These are phyloP conservation scores for Fusarium musae DNA, from an alignment of 2,329 filamentous ascomycete genomes.

Conservation along the genomic window DNA sequence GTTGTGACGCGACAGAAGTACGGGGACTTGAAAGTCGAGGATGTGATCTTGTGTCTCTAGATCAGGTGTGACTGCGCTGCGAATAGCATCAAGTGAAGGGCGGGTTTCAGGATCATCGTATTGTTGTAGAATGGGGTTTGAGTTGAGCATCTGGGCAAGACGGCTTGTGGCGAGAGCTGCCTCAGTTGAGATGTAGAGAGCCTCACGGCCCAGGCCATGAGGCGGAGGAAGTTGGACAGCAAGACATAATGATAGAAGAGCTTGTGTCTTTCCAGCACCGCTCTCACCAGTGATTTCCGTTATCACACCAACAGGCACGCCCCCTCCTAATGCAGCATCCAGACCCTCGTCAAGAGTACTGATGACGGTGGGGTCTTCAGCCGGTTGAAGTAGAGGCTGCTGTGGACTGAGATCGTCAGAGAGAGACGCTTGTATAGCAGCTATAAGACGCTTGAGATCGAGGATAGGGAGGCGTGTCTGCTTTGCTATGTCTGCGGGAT, in stretches of 20 bases:
- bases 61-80: conserved; percentile 86
- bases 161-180: conserved; percentile 83
- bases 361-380: conserved; percentile 57
- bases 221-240: conserved; percentile 83
- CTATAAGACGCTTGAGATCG: conserved; percentile 80
- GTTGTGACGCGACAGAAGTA: conserved; percentile 79
- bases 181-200: conserved; percentile 95
- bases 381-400: conserved; percentile 36
- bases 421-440: conserved; percentile 73
- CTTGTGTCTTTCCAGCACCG: conserved; percentile 93
- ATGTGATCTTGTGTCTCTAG: conserved; percentile 97
- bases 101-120: conserved; percentile 38
- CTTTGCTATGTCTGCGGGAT: conserved; percentile 84
- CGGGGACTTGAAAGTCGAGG: conserved; percentile 88
- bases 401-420: conserved; percentile 66
- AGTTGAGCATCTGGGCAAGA: conserved; percentile 79
- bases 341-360: conserved; percentile 82
- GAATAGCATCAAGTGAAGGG: conserved; percentile 78
- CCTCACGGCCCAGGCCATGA: conserved; percentile 75
- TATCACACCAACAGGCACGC: conserved; percentile 82
- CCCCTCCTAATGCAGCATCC: conserved; percentile 78
- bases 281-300: conserved; percentile 94
- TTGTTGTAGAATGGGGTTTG: conserved; percentile 68
- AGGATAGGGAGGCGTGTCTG: conserved; percentile 83
- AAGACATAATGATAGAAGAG: conserved; percentile 86